Base-by-base conservation (phyloP, 305 asterid genomes). In the Ruellia speciosa region DNA sequence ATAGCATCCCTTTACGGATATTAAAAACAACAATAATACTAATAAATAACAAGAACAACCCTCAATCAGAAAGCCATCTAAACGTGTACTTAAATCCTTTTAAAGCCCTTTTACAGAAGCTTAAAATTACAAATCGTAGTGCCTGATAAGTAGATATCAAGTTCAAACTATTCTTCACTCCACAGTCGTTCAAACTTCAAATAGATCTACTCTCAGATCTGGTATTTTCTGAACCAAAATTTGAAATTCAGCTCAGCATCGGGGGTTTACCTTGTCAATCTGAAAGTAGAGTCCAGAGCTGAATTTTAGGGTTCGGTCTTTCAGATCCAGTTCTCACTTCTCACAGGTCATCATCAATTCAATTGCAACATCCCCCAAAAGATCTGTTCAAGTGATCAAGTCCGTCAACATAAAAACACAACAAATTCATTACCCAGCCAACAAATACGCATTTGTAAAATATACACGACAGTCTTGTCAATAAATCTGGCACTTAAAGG, bases 221-320 rank as follows among this genome's bases (percentile, higher is more conserved):
- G 70, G 50, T 11, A 20, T 69, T 41, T 65, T 60, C 68, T 40
- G 68, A 65, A 59, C 58, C 78, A 57, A 66, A 15, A 73, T 51
- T 56, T 57, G 56, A 70, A 70, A 59, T 66, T 65, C 75, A 66
- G 75, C 52, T 48, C 72, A 61, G 69, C 72, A 52, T 64, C 65
- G 70, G 60, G 73, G 65, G 52, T 69, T 75, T 76, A 76, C 85
- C 82, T 79, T 73, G 61, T 33, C 56, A 68, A 69, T 49, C 60
- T 62, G 72, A 51, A 73, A 67, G 77, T 68, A 70, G 82, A 13
- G 16, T n/a, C 79, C 80, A 73, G 66, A 64, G 70, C 77, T 59
- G 78, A 73, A 72, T 62, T 70, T 68, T 58, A 70, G 77, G 84
- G 75, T 81, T 69, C 75, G 59, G 73, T 72, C 62, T 39, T 58